Percentiles rank a stretch among this genome's conserved stretches.
These are phyloP conservation scores for Botrytis galanthina DNA, from an alignment of 2,329 filamentous ascomycete species.

Conservation along the genomic window DNA sequence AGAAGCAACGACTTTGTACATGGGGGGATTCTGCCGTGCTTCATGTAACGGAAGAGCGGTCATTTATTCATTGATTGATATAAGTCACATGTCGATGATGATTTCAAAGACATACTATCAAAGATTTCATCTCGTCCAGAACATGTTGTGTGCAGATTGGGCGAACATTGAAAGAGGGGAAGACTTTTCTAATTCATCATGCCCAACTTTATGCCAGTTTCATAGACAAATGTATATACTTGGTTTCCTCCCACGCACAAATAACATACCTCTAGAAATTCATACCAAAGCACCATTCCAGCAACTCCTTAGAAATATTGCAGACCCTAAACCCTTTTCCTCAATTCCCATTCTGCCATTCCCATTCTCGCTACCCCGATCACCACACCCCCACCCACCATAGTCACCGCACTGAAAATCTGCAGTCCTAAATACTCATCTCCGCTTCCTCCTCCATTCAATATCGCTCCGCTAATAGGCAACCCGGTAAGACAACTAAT, in stretches of 20 bases:
- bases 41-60: background rate
- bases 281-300: background rate
- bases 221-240: background rate
- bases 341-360: background rate
- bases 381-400: background rate
- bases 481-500: slow-evolving; percentile 15
- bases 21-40: background rate
- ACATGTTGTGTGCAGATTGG: background rate
- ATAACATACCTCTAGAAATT: background rate
- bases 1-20: background rate
- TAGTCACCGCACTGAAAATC: slow-evolving; percentile 1
- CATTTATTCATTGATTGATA: background rate
- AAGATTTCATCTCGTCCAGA: background rate
- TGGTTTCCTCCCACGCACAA: background rate
- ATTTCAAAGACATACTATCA: background rate
- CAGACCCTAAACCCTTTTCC: background rate
- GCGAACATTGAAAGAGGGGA: background rate
- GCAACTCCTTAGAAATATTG: background rate
- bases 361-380: background rate
- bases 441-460: background rate
- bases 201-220: background rate
- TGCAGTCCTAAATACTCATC: slow-evolving; percentile 3
- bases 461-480: slow-evolving; percentile 22
- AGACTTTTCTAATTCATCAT: background rate
- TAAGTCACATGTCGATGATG: background rate